Evolutionary conservation across 768 basidiomycete genomes (phyloP), one percentile per base, ranked within the genome.

Genomic region (Amyloporia xantha): DNA sequence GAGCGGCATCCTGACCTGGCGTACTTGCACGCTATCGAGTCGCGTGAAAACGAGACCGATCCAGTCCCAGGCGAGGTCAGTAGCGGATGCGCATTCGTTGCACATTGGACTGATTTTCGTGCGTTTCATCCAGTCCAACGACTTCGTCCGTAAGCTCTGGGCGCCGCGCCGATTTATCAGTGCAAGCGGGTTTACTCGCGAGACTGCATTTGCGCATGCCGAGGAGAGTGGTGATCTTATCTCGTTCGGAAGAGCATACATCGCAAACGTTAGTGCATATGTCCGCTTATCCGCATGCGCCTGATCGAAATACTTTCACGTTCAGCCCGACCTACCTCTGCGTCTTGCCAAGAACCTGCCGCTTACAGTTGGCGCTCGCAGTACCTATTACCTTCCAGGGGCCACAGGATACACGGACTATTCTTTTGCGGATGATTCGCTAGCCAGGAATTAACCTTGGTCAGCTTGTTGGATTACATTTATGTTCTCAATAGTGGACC

Each of bases 21-120:
- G 9, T 72, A 72, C 58, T 23, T 72, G 10, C 68, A 74, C 57
- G 30, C 66, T 26, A 56, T 67, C 3, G 63, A 68, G 52, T 58
- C 66, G 10, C 38, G 46, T 0, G n/a, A 41, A 0, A 15, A 35
- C 12, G 51, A 41, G 12, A 13, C 11, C 5, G 44, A 49, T 17
- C 53, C 68, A 72, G 52, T 74, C 78, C 4, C 46, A 71, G 23
- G 48, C 20, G 41, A 54, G 24, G 35, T 38, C 3, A 25, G 27
- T 10, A n/a, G 62, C 37, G 39, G 15, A 63, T 65, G 24, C 63
- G 62, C 12, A 44, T 58, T 24, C 62, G 63, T 5, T n/a, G n/a
- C n/a, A n/a, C n/a, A n/a, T n/a, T n/a, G n/a, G n/a, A n/a, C n/a
- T n/a, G n/a, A n/a, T n/a, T n/a, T n/a, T n/a, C n/a, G n/a, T n/a